These are phyloP conservation scores for Cladobotryum protrusum DNA, from an alignment of 2,329 filamentous ascomycete genomes.

Conservation along the genomic window DNA sequence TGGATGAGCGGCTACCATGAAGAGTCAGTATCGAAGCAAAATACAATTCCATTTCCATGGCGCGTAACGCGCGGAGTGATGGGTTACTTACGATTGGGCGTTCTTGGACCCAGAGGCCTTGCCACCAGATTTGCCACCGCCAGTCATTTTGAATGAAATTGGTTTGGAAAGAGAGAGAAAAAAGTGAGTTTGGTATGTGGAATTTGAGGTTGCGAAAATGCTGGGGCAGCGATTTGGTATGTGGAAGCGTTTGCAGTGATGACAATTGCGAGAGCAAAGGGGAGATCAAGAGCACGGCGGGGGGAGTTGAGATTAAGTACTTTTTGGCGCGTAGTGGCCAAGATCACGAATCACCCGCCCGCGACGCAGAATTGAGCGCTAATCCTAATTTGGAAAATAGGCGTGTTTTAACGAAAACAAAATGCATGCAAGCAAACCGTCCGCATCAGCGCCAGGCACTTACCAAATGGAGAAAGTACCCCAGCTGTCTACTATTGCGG, in stretches of 20 bases:
- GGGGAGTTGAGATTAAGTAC: conserved; percentile 49
- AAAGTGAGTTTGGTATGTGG: conserved; percentile 3
- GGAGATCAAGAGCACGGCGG: conserved; percentile 35
- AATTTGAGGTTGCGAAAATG: conserved; percentile 12
- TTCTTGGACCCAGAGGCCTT: conserved; percentile 99
- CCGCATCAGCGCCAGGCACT: not conserved
- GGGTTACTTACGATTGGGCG: conserved; percentile 84
- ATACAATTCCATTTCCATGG: not conserved
- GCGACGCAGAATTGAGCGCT: conserved; percentile 2
- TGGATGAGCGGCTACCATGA: conserved; percentile 78
- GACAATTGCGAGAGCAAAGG: conserved; percentile 30
- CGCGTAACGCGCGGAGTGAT: not conserved
- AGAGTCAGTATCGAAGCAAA: not conserved
- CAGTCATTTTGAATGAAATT: conserved; percentile 12
- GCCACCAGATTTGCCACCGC: conserved; percentile 99
- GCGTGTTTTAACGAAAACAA: conserved; percentile 23
- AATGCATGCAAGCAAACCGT: conserved; percentile 1
- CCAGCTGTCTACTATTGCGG: no score
- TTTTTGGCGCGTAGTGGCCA: conserved; percentile 43
- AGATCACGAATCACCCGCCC: conserved; percentile 45
- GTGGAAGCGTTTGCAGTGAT: conserved; percentile 30
- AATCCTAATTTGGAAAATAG: conserved; percentile 25
- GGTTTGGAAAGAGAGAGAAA: conserved; percentile 7
- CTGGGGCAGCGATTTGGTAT: conserved; percentile 21
- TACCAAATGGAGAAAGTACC: not conserved